phyloP scores from a whole-genome alignment of 1,284 basidiomycete genomes.

The Kalmanozyma brasiliensis region DNA sequence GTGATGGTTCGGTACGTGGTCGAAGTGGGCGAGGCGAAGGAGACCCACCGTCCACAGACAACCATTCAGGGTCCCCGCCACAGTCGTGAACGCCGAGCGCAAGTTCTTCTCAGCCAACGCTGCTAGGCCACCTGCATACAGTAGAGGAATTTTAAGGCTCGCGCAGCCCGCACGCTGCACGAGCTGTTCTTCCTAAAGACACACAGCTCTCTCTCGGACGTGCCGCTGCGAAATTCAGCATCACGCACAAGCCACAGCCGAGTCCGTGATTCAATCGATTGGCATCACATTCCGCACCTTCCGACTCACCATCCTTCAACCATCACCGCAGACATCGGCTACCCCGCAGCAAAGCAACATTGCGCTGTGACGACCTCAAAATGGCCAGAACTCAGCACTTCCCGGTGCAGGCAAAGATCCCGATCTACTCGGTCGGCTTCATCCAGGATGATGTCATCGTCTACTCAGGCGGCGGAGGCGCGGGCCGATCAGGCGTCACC shows the following conservation, averaged over 20 bases:
- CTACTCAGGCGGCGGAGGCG: slow-evolving; percentile 65
- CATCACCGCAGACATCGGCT: too few species aligned
- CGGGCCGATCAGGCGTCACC: slow-evolving; percentile 60
- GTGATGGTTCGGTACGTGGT: background rate
- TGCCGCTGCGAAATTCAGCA: too few species aligned
- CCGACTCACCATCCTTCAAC: too few species aligned
- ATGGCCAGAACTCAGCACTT: slow-evolving; percentile 53
- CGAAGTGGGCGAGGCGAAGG: too few species aligned
- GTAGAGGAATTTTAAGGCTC: too few species aligned
- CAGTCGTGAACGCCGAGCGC: background rate
- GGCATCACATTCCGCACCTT: background rate
- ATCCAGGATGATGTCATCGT: slow-evolving; percentile 51
- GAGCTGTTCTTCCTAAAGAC: too few species aligned
- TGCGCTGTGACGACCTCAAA: background rate
- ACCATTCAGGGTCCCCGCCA: too few species aligned
- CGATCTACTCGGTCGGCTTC: slow-evolving; percentile 64
- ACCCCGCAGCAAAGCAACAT: background rate
- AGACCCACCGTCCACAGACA: too few species aligned
- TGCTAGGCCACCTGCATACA: too few species aligned
- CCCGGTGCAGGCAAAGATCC: slow-evolving; percentile 50
- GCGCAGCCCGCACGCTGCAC: too few species aligned
- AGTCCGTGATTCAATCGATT: too few species aligned
- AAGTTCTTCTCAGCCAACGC: background rate
- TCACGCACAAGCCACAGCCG: slow-evolving; percentile 10
- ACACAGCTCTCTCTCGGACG: too few species aligned